A percentile compares a stretch with the other conserved stretches of the same genome.
Conservation (phyloP, 2,329 filamentous ascomycete species). For the Penicillium sp. region DNA sequence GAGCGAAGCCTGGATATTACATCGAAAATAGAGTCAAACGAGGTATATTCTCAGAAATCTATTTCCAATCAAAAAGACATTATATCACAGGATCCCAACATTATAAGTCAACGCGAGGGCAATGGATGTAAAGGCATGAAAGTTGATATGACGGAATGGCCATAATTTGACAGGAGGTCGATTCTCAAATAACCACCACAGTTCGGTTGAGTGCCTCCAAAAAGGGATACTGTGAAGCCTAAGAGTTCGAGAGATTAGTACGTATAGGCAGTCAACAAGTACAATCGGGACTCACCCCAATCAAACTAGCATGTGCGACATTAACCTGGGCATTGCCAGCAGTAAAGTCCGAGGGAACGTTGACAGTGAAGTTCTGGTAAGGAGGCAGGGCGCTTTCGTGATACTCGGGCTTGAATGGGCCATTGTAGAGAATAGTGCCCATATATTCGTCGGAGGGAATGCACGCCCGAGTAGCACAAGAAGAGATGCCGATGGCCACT, state of each 20-base stretch:
- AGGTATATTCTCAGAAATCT: background rate
- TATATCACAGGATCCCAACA: background rate
- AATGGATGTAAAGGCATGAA: background rate
- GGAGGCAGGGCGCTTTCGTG: constrained; percentile 25
- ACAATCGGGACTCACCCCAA: constrained; percentile 29
- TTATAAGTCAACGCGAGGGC: background rate
- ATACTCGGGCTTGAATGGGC: constrained; percentile 29
- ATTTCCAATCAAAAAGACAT: background rate
- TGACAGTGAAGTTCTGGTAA: constrained; percentile 36
- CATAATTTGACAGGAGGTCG: background rate
- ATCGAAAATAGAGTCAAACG: background rate
- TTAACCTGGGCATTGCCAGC: constrained; percentile 26
- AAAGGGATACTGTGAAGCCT: constrained; percentile 27
- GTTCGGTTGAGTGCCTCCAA: constrained; percentile 30
- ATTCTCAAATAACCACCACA: constrained; percentile 22
- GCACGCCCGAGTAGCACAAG: constrained; percentile 25
- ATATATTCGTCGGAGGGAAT: constrained; percentile 20
- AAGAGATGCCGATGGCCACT: constrained; percentile 33
- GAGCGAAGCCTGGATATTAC: no score
- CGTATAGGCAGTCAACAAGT: background rate
- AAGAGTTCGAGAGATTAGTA: constrained; percentile 4
- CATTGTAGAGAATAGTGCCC: constrained; percentile 31
- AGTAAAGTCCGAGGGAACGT: constrained; percentile 19
- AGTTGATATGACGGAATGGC: background rate
- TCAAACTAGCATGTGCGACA: constrained; percentile 30